Evolutionary conservation across 2,329 filamentous ascomycete genomes (phyloP).

Genomic region (Sporothrix brasiliensis): DNA sequence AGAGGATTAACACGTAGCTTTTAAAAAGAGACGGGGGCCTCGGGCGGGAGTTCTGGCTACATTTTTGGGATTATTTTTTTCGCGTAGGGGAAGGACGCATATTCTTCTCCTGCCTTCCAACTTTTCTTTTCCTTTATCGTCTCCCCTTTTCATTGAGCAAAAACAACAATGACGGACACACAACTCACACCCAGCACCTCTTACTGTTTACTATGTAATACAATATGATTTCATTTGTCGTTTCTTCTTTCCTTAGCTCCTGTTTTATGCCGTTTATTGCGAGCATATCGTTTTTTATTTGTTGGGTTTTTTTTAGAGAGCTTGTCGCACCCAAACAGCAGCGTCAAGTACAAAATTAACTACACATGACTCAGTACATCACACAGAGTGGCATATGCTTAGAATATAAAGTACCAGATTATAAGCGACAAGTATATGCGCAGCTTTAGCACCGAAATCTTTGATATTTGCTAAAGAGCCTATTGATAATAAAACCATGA

Average conservation of each 20-base stretch:
- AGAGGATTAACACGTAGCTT: constrained; percentile 24
- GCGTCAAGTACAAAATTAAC: background rate
- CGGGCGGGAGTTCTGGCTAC: constrained; percentile 37
- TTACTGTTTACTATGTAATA: constrained; percentile 34
- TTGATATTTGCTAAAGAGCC: background rate
- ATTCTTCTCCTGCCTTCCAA: constrained; percentile 16
- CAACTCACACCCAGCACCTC: background rate
- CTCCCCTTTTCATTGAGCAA: constrained; percentile 8
- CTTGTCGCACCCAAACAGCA: constrained; percentile 2
- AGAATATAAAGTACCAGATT: too few relatives aligned
- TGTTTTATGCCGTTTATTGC: background rate
- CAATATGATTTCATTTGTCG: constrained; percentile 30
- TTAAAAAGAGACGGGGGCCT: constrained; percentile 25
- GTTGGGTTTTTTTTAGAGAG: background rate
- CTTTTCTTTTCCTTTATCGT: background rate
- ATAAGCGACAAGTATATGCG: background rate
- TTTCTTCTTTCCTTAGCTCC: background rate
- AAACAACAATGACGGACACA: constrained; percentile 27
- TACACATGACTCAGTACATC: background rate
- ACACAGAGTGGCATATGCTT: too few relatives aligned
- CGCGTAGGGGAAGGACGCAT: constrained; percentile 17
- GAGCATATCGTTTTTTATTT: background rate
- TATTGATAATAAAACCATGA: constrained; percentile 9
- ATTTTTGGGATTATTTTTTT: constrained; percentile 32
- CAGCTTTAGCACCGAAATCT: background rate